A percentile compares a stretch with the other conserved stretches of the same genome.
These are phyloP conservation scores for Diutina rugosa DNA, from an alignment of 1,139 yeast species.

Conservation along the genomic window DNA sequence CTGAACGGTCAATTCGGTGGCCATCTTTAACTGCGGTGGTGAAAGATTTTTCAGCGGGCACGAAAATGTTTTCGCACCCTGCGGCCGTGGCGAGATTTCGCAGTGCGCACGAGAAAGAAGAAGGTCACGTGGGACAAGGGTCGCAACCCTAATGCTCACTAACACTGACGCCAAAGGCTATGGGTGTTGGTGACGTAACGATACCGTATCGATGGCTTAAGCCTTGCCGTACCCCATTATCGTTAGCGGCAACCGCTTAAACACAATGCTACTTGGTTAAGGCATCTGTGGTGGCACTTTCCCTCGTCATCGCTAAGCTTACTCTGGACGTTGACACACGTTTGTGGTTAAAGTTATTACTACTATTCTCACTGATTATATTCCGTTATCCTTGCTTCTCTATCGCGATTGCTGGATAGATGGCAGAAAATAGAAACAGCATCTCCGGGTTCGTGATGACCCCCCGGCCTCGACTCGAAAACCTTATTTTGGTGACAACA, in stretches of 20 bases:
- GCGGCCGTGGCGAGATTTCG: neutral
- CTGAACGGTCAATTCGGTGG: slow-evolving; percentile 99
- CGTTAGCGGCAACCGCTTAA: neutral
- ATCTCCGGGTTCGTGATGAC: neutral
- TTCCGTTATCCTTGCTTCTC: neutral
- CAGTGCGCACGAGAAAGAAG: neutral
- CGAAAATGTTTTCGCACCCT: neutral
- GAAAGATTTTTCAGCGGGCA: neutral
- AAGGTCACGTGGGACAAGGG: neutral
- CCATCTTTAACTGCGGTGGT: slow-evolving; percentile 42
- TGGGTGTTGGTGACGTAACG: neutral
- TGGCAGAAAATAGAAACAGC: neutral
- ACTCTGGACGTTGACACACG: too few relatives aligned
- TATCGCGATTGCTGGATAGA: neutral
- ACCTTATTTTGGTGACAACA: neutral
- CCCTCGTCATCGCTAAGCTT: too few relatives aligned
- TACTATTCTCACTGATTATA: neutral
- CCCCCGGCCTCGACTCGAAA: neutral
- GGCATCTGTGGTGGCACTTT: too few relatives aligned
- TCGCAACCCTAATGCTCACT: neutral
- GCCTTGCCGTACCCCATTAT: neutral
- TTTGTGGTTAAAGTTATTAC: too few relatives aligned
- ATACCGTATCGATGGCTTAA: neutral
- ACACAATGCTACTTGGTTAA: too few relatives aligned
- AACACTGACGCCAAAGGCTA: too few relatives aligned